Percentiles rank a stretch among this genome's conserved stretches.
Evolutionary conservation across 73 alveolate species (phyloP).

Genomic region (Breviolum minutum): DNA sequence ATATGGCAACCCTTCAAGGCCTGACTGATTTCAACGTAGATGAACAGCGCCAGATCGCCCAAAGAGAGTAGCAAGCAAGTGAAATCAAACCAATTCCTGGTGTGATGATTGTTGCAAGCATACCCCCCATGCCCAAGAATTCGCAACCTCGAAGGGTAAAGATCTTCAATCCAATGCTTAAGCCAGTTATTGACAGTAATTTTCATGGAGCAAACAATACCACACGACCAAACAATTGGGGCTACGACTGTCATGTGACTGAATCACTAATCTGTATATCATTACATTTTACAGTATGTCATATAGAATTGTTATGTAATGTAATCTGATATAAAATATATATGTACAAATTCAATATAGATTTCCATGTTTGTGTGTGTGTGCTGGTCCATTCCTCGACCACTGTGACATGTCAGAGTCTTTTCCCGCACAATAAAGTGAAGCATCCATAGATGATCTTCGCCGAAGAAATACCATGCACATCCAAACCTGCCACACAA

Average conservation of each 20-base stretch:
- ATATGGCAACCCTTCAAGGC: background rate
- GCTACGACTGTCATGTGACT: no score
- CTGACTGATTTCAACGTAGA: conserved; percentile 42
- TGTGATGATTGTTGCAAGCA: background rate
- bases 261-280: no score
- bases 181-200: background rate
- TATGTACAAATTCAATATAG: no score
- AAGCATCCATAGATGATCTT: conserved; percentile 47
- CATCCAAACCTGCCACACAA: conserved; percentile 9
- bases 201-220: background rate
- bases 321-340: no score
- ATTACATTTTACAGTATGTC: no score
- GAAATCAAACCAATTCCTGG: conserved; percentile 52
- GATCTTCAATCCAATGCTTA: no score
- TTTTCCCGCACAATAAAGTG: no score
- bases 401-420: background rate
- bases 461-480: conserved; percentile 56
- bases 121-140: background rate
- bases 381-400: background rate
- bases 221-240: no score
- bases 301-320: no score
- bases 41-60: conserved; percentile 16
- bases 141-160: background rate
- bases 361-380: no score
- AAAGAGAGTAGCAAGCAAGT: conserved; percentile 26